Percentiles rank a stretch among this genome's conserved stretches.
phyloP scores from a whole-genome alignment of 2,329 filamentous ascomycete genomes.

The Calonectria multiphialidica region DNA sequence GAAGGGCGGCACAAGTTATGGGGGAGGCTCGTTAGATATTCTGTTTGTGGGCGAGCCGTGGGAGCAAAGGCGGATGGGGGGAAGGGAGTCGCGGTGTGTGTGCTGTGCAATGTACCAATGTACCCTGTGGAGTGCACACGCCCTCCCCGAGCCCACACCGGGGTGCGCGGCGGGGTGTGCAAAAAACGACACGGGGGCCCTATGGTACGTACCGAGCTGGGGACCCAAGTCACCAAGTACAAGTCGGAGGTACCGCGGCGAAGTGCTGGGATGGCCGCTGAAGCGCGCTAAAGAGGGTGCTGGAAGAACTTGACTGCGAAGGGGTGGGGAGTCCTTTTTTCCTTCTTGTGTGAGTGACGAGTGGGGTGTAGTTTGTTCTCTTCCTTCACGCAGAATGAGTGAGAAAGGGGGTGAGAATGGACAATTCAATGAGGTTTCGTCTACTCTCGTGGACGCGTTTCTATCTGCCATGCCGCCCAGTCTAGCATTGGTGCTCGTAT shows the following conservation, averaged over 20 bases:
- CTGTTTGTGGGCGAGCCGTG: slow-evolving; percentile 39
- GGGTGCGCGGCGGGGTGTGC: slow-evolving; percentile 28
- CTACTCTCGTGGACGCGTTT: neutral
- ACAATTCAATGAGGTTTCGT: slow-evolving; percentile 1
- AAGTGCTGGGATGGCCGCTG: slow-evolving; percentile 29
- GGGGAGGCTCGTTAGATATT: slow-evolving; percentile 44
- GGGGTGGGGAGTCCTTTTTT: slow-evolving; percentile 16
- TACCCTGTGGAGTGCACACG: slow-evolving; percentile 30
- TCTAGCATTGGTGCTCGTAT: neutral
- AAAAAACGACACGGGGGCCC: slow-evolving; percentile 24
- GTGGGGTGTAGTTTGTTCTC: slow-evolving; percentile 8
- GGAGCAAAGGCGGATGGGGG: slow-evolving; percentile 43
- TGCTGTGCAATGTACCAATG: slow-evolving; percentile 39
- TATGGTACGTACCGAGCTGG: slow-evolving; percentile 32
- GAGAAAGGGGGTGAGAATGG: slow-evolving; percentile 7
- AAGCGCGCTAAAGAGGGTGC: slow-evolving; percentile 27
- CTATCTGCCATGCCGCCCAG: neutral
- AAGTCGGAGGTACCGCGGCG: slow-evolving; percentile 43
- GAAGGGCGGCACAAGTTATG: slow-evolving; percentile 35
- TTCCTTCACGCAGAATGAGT: neutral
- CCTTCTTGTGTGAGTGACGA: slow-evolving; percentile 13
- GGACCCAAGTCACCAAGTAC: slow-evolving; percentile 38
- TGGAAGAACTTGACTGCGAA: slow-evolving; percentile 9
- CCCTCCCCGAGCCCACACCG: slow-evolving; percentile 19
- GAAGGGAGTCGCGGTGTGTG: slow-evolving; percentile 45